Conservation (phyloP, 257 asterid species). For the Nicotiana obtusifolia region DNA sequence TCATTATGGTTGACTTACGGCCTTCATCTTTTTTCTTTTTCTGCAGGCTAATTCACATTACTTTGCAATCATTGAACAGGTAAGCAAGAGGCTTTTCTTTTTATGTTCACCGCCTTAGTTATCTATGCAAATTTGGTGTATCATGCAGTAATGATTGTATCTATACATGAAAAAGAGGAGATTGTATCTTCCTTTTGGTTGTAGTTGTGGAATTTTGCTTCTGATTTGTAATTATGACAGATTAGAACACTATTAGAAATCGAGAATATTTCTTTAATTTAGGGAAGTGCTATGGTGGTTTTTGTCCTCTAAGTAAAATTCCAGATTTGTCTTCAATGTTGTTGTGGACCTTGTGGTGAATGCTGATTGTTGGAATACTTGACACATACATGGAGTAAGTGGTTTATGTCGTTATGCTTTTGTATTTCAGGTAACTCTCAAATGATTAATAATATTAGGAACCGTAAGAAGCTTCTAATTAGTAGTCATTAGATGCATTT, state of each 20-base stretch:
- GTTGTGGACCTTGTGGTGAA: neutral
- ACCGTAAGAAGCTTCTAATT: neutral
- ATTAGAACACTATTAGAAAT: neutral
- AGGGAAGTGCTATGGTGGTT: neutral
- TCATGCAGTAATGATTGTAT: neutral
- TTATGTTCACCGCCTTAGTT: no score
- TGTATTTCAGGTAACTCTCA: neutral
- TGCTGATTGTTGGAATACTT: neutral
- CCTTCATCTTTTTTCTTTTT: slow-evolving; percentile 23
- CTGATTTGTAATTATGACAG: slow-evolving; percentile 12
- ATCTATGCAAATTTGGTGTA: neutral
- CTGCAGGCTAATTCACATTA: slow-evolving; percentile 99
- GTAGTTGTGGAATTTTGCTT: neutral
- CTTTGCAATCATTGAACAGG: slow-evolving; percentile 97
- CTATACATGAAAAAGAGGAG: neutral
- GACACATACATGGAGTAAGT: neutral
- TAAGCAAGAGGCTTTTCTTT: slow-evolving; percentile 20
- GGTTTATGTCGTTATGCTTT: neutral
- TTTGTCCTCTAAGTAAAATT: neutral
- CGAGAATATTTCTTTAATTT: neutral
- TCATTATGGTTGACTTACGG: slow-evolving; percentile 5
- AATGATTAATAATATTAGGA: neutral
- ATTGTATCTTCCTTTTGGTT: neutral
- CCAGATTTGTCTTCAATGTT: neutral
- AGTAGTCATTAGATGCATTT: neutral